Evolutionary conservation across 768 basidiomycete genomes (phyloP), one percentile per base, ranked within the genome.

Genomic region (Rhizopogon sp.): DNA sequence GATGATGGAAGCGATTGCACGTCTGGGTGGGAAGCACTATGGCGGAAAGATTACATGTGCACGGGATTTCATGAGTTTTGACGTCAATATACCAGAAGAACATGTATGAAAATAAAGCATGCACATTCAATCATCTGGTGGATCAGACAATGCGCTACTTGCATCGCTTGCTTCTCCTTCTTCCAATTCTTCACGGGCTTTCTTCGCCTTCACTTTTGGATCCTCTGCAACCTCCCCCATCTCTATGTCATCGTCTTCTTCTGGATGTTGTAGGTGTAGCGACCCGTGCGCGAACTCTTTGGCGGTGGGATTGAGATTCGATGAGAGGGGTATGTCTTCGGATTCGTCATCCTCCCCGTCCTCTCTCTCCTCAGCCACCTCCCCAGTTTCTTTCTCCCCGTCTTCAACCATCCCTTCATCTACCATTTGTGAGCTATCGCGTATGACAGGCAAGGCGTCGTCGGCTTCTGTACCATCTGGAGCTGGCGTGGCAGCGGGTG

Each of bases 211-310:
- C 37, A 60, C 59, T 57, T 76, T 81, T 3, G 82, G 81, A 52
- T 82, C 81, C 64, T 93, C 90, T 57, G 88, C 85, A 3, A 93
- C 80, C 65, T 93, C 90, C n/a, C 90, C 90, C 90, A 93, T 93
- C 69, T 93, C 90, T 58, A 93, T 91, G 58, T 93, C 90, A 59
- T 88, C 80, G 29, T 76, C 83, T 68, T 59, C 70, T 11, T 55
- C 58, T 60, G 59, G 60, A 46, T 56, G 56, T 55, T 69, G 70
- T 3, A 58, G 53, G 44, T 64, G 64, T 14, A 64, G 60, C 13
- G 59, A 63, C 16, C 51, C 50, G 47, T 73, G 74, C 5, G 64
- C 39, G 50, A 73, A 71, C 29, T 72, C 60, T 31, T 65, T 70
- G 20, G 69, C 72, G 5, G 58, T 45, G 10, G 73, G 58, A 60